Base-by-base conservation (phyloP, 2,329 filamentous ascomycete genomes). In the Dothiorella sarmentorum region DNA sequence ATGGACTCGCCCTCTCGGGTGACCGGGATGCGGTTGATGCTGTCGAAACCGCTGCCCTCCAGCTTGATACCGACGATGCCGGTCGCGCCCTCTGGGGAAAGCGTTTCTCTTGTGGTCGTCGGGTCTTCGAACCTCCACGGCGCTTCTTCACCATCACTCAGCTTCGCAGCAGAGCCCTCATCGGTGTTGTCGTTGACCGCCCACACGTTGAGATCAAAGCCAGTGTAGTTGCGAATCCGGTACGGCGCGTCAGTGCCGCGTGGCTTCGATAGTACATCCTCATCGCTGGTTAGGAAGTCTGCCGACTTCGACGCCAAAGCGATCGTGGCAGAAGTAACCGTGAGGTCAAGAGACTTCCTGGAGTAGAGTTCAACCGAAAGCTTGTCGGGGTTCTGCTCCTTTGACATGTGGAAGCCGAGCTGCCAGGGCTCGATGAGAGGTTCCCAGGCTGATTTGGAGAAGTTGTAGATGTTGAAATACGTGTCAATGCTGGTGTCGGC, bases 401-500 rank as follows among this genome's bases (percentile, higher is more conserved):
- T 92, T 0, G 89, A 86, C 71, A 97, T 85, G 62, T 95, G 90
- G 64, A 99, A 85, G 2, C 91, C 91, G n/a, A 97, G 80, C 64
- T 93, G 86, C 94, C 94, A 99, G 7, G 95, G 95, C 71, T 99
- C 94, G 24, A 99, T 85, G 31, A 99, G 76, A 3, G 94, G 94
- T 72, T 99, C 94, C 94, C 94, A 99, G 3, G 91, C 91, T 0
- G 94, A 99, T 72, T 99, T 99, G 13, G 94, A 94, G 75, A 99
- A 99, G 74, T 99, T 99, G 80, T 96, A 99, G 24, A 99, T 88
- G 67, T 97, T 99, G 66, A 95, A 84, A 73, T 96, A 96, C 63
- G 93, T 91, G 62, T 97, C 91, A 47, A 99, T 86, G n/a, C 85
- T 88, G 0, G 91, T 89, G 69, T 97, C 91, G 0, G 90, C 93